These are phyloP conservation scores for Saccharomycopsis selenospora DNA, from an alignment of 805 yeast species.

Conservation along the genomic window DNA sequence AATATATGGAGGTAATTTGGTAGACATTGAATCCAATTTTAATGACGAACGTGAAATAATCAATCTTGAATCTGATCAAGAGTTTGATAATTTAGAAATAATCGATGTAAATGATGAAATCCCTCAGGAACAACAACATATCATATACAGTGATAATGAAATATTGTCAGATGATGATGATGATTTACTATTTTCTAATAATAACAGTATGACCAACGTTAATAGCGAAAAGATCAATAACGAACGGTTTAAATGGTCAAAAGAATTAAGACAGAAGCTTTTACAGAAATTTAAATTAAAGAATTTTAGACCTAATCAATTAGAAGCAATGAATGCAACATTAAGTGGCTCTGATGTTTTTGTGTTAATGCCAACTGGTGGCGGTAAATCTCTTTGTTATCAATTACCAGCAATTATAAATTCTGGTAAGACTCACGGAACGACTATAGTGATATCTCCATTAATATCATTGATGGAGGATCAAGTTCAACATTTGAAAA, in stretches of 20 bases:
- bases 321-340: slow-evolving; percentile 78
- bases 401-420: slow-evolving; percentile 86
- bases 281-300: slow-evolving; percentile 52
- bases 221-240: slow-evolving; percentile 3
- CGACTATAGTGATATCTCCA: slow-evolving; percentile 90
- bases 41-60: slow-evolving; percentile 19
- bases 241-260: slow-evolving; percentile 45
- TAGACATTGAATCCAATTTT: slow-evolving; percentile 23
- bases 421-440: slow-evolving; percentile 70
- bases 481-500: slow-evolving; percentile 76
- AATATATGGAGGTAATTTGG: slow-evolving; percentile 25
- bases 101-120: too few relatives aligned
- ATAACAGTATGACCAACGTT: background rate
- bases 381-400: slow-evolving; percentile 93
- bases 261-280: slow-evolving; percentile 56
- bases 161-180: slow-evolving; percentile 22
- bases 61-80: slow-evolving; percentile 22
- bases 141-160: too few relatives aligned
- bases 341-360: slow-evolving; percentile 77
- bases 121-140: too few relatives aligned
- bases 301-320: slow-evolving; percentile 73
- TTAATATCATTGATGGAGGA: slow-evolving; percentile 96
- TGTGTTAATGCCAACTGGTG: slow-evolving; percentile 98
- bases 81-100: slow-evolving; percentile 25
- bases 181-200: slow-evolving; percentile 20